Evolutionary conservation across 2,329 filamentous ascomycete species (phyloP).

Genomic region (Albophoma yamanashiensis): DNA sequence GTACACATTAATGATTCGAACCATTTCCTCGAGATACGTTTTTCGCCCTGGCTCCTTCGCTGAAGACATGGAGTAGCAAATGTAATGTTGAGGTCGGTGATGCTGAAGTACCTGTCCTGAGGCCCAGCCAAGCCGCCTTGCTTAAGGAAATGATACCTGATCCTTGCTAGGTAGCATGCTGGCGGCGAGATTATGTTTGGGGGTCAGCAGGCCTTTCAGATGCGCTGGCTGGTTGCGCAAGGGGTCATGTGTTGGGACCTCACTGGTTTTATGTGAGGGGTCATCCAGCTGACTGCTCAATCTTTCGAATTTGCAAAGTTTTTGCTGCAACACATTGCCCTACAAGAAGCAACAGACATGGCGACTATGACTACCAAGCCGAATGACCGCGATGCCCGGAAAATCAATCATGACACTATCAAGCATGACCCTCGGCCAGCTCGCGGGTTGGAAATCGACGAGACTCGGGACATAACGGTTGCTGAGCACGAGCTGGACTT

Average conservation of each 20-base stretch:
- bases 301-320: background rate
- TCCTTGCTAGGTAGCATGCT: background rate
- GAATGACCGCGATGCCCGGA: too few species aligned
- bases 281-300: background rate
- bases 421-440: background rate
- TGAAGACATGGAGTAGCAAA: too few species aligned
- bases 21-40: too few species aligned
- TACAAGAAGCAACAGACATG: background rate
- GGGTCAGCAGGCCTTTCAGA: background rate
- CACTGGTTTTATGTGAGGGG: background rate
- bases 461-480: conserved; percentile 1
- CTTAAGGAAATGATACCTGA: too few species aligned
- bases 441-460: background rate
- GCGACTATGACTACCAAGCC: background rate
- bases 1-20: too few species aligned
- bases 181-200: background rate
- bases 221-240: background rate
- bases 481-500: conserved; percentile 30
- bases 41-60: background rate
- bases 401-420: too few species aligned
- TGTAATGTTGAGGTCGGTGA: too few species aligned
- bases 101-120: too few species aligned
- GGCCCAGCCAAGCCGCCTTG: too few species aligned
- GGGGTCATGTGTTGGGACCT: background rate
- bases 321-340: background rate